These are phyloP conservation scores for Nigrospora sphaerica DNA, from an alignment of 2,329 filamentous ascomycete genomes.

Conservation along the genomic window DNA sequence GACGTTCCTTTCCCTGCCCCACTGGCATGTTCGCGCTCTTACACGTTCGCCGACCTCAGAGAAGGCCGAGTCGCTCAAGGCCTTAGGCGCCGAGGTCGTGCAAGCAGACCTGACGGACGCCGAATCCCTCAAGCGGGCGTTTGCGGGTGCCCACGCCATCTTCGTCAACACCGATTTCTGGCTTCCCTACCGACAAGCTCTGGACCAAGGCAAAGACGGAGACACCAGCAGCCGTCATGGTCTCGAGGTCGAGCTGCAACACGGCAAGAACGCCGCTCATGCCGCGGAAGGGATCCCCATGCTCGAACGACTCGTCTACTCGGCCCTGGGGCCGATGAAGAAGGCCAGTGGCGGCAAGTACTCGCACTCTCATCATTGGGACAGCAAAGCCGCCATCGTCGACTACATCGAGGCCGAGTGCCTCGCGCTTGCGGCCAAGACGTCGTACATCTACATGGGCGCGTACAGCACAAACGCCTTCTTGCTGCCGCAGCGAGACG, in stretches of 20 bases:
- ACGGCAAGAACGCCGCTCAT: constrained; percentile 16
- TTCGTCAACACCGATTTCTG: no score
- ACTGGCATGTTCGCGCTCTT: constrained; percentile 8
- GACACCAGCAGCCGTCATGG: no score
- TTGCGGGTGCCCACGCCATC: no score
- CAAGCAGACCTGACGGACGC: no score
- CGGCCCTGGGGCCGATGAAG: constrained; percentile 13
- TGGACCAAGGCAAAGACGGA: no score
- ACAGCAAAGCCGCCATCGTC: constrained; percentile 19
- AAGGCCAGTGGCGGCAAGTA: constrained; percentile 14
- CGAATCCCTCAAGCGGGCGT: neutral
- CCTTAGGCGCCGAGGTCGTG: neutral
- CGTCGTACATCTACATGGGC: constrained; percentile 22
- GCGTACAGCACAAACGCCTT: constrained; percentile 23
- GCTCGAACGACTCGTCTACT: constrained; percentile 17
- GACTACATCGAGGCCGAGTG: constrained; percentile 18
- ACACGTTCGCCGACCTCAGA: constrained; percentile 6
- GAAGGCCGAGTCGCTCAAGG: constrained; percentile 5
- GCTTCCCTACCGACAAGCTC: no score
- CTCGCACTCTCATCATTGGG: constrained; percentile 19
- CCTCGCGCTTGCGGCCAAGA: constrained; percentile 18
- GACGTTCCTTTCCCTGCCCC: constrained; percentile 6
- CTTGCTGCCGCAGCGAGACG: constrained; percentile 19
- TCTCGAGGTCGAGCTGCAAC: no score
- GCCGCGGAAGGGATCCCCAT: constrained; percentile 19